A percentile compares a stretch with the other conserved stretches of the same genome.
Conservation (phyloP, 2,329 filamentous ascomycete genomes). For the Emergomyces orientalis region DNA sequence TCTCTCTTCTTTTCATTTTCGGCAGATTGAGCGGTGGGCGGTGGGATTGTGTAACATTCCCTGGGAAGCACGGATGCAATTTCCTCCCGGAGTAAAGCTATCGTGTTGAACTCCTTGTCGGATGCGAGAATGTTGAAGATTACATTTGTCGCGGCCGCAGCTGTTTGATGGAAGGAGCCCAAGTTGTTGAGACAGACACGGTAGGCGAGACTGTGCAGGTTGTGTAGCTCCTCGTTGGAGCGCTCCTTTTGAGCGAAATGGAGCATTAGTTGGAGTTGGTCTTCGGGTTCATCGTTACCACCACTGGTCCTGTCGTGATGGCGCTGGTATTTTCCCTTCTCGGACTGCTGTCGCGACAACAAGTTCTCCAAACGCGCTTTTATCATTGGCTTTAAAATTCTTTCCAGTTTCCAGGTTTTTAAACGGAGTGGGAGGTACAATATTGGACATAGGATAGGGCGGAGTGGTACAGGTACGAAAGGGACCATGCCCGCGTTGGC, state of each 20-base stretch:
- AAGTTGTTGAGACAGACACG: constrained; percentile 21
- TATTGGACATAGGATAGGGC: constrained; percentile 25
- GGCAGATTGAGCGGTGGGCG: neutral
- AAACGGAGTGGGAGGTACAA: constrained; percentile 18
- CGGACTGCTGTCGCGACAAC: neutral
- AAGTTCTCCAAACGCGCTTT: constrained; percentile 19
- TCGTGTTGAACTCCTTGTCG: constrained; percentile 31
- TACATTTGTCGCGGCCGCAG: constrained; percentile 34
- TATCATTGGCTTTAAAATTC: constrained; percentile 13
- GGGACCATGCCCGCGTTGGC: constrained; percentile 27
- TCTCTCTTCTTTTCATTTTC: constrained; percentile 15
- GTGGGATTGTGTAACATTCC: neutral
- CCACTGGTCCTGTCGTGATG: constrained; percentile 13
- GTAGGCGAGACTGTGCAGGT: constrained; percentile 16
- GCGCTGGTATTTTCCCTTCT: neutral
- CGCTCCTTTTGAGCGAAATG: constrained; percentile 33
- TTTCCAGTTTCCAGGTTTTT: constrained; percentile 19
- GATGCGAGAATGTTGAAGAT: constrained; percentile 32
- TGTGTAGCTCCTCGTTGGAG: constrained; percentile 32
- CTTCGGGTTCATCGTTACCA: constrained; percentile 26
- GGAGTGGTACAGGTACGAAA: constrained; percentile 25
- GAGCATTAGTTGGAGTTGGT: constrained; percentile 38
- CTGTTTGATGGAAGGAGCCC: constrained; percentile 29
- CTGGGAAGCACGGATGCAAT: constrained; percentile 23
- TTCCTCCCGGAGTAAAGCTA: constrained; percentile 33